These are phyloP conservation scores for Hypoxylon sp. DNA, from an alignment of 2,329 filamentous ascomycete species.

Conservation along the genomic window DNA sequence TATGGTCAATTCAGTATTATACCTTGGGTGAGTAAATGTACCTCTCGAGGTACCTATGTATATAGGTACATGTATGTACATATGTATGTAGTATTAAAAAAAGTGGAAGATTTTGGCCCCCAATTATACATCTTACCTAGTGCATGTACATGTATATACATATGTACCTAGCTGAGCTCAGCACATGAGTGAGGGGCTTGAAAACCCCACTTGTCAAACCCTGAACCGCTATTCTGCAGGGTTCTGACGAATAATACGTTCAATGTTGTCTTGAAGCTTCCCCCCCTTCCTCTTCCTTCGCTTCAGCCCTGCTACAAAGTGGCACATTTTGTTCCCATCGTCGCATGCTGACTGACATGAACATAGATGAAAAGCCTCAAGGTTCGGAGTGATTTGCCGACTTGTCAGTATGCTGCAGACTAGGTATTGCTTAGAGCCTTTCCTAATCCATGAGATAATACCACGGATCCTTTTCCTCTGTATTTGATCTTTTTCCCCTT, in stretches of 20 bases:
- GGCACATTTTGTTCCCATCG: not conserved
- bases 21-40: too few species aligned
- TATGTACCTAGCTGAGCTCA: constrained; percentile 1
- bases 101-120: constrained; percentile 19
- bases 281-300: not conserved
- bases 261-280: not conserved
- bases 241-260: constrained; percentile 12
- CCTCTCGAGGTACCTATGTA: too few species aligned
- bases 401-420: constrained; percentile 17
- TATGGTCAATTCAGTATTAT: too few species aligned
- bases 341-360: constrained; percentile 9
- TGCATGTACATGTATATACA: not conserved
- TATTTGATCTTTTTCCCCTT: not conserved
- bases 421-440: constrained; percentile 9
- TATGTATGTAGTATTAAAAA: too few species aligned
- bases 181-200: not conserved
- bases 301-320: constrained; percentile 26
- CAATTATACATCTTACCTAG: too few species aligned
- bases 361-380: constrained; percentile 1
- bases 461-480: constrained; percentile 1
- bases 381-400: constrained; percentile 1
- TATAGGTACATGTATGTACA: too few species aligned
- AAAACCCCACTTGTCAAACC: not conserved
- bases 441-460: constrained; percentile 9
- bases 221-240: not conserved